Evolutionary conservation across 352 stramenopile species (phyloP), one percentile per base, ranked within the genome.

Genomic region (Globisporangium cylindrosporum): DNA sequence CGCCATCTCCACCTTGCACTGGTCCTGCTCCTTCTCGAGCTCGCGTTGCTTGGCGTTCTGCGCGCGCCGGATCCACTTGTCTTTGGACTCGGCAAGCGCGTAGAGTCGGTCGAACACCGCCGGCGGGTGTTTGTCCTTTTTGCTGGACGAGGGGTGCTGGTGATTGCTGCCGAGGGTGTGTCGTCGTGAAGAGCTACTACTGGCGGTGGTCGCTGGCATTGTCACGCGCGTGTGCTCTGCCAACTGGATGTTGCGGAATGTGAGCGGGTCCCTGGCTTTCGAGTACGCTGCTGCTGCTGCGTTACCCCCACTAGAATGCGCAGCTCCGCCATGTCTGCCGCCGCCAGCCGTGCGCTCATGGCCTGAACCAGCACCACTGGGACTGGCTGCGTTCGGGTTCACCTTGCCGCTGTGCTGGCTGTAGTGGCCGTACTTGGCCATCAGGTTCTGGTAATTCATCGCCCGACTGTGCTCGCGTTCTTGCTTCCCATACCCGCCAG

Each of bases 341-440:
- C 38, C n/a, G 12, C 43, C 29, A 53, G 38, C 24, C n/a, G 51
- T 20, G 18, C 29, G 41, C 29, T n/a, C 54, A 4, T 49, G 41
- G 18, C 15, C 15, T 49, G 41, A n/a, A n/a, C 22, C 22, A 32
- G 3, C 25, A n/a, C n/a, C n/a, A n/a, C 18, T 38, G 9, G 25
- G 15, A 18, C 41, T 20, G 0, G 54, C 38, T 3, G 46, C 20
- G 10, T 53, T 60, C 8, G 77, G 75, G 46, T 89, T 74, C 22
- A 89, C 76, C 41, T 88, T 89, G 60, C 74, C 83, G 66, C 72
- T 90, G 73, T 90, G 81, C 46, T 85, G 82, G 4, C 78, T 86
- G 66, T 90, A 89, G 62, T 91, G 82, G 1, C 82, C 84, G 71
- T 92, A 94, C 56, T 89, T 89, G 59, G 85, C 82, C 74, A 91